Evolutionary conservation across 1,139 yeast species (phyloP).

Genomic region (Pichia terricola): DNA sequence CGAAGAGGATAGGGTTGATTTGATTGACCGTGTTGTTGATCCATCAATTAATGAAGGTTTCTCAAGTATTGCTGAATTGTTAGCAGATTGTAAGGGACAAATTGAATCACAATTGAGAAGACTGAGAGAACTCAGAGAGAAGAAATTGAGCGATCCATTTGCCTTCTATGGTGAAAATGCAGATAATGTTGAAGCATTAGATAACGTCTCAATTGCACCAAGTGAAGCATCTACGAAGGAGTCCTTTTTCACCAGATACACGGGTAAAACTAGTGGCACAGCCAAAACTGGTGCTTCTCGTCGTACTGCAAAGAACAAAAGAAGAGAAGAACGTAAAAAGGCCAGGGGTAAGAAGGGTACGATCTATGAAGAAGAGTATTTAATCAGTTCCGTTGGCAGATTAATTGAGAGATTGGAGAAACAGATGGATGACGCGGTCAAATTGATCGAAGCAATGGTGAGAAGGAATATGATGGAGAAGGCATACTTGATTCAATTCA

Average conservation of each 20-base stretch:
- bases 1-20: conserved; percentile 31
- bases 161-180: conserved; percentile 61
- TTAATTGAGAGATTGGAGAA: conserved; percentile 71
- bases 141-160: conserved; percentile 77
- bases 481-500: conserved; percentile 73
- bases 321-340: conserved; percentile 90
- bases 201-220: conserved; percentile 89
- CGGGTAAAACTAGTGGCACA: conserved; percentile 92
- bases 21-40: conserved; percentile 55
- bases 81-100: conserved; percentile 89
- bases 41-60: conserved; percentile 78
- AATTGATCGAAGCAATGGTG: conserved; percentile 64
- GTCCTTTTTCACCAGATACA: conserved; percentile 87
- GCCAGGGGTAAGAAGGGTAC: conserved; percentile 98
- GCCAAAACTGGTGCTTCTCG: conserved; percentile 96
- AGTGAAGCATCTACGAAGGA: conserved; percentile 90
- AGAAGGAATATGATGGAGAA: conserved; percentile 69
- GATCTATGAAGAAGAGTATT: conserved; percentile 91
- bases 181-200: conserved; percentile 72
- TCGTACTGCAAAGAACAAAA: conserved; percentile 79
- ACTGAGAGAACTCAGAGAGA: conserved; percentile 72
- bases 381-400: conserved; percentile 80
- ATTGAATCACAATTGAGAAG: conserved; percentile 73
- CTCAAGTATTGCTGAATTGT: conserved; percentile 73
- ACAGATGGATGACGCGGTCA: conserved; percentile 65